Percentiles rank a stretch among this genome's conserved stretches.
phyloP scores from a whole-genome alignment of 371 early-diverging fungal species.

The Rhizopus microsporus region DNA sequence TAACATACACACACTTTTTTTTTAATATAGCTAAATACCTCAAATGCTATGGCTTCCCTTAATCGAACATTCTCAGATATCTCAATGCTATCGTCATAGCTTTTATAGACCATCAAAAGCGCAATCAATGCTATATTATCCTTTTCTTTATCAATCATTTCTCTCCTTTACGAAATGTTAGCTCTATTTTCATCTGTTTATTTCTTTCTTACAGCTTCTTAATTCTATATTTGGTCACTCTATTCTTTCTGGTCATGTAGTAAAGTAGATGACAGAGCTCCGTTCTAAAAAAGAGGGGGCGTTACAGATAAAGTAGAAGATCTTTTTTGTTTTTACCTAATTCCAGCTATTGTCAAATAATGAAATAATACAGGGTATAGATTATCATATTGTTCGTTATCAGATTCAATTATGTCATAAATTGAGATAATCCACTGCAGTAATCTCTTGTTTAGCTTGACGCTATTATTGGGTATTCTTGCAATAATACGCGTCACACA shows the following conservation, averaged over 20 bases:
- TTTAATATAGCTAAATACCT: not conserved
- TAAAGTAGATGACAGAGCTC: slow-evolving; percentile 57
- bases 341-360: slow-evolving; percentile 36
- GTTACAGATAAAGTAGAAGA: not conserved
- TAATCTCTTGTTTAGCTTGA: slow-evolving; percentile 16
- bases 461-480: slow-evolving; percentile 28
- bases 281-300: slow-evolving; percentile 24
- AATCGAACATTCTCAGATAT: slow-evolving; percentile 25
- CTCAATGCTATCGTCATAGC: slow-evolving; percentile 37
- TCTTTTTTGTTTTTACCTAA: slow-evolving; percentile 31
- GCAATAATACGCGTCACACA: slow-evolving; percentile 45
- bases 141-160: slow-evolving; percentile 34
- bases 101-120: slow-evolving; percentile 42
- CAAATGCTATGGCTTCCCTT: slow-evolving; percentile 10
- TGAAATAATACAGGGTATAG: slow-evolving; percentile 53
- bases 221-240: slow-evolving; percentile 53
- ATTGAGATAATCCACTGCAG: slow-evolving; percentile 53
- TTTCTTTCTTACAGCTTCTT: slow-evolving; percentile 41
- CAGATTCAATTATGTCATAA: slow-evolving; percentile 48
- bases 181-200: not conserved
- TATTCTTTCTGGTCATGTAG: slow-evolving; percentile 47
- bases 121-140: slow-evolving; percentile 43
- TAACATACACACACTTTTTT: not conserved
- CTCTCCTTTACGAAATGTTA: slow-evolving; percentile 27
- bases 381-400: slow-evolving; percentile 31